Evolutionary conservation across 2,329 filamentous ascomycete genomes (phyloP).

Genomic region (Alternaria incomplexa): DNA sequence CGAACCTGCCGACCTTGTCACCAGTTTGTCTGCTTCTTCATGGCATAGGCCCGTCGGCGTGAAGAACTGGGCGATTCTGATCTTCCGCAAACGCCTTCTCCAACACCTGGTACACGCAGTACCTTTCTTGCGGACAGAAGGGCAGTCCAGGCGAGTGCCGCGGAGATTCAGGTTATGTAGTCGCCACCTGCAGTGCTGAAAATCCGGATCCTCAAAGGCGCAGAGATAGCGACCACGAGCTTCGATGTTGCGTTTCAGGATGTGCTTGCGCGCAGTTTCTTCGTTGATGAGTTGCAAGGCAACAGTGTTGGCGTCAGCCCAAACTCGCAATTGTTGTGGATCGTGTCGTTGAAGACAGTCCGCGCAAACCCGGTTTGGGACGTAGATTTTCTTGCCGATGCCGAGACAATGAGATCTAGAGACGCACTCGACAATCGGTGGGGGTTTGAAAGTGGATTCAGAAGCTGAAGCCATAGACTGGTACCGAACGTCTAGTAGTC

Average conservation of each 20-base stretch:
- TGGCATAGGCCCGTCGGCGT: slow-evolving; percentile 37
- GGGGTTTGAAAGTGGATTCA: slow-evolving; percentile 27
- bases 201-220: slow-evolving; percentile 33
- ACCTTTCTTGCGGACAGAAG: slow-evolving; percentile 27
- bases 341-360: slow-evolving; percentile 35
- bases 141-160: slow-evolving; percentile 25
- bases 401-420: slow-evolving; percentile 30
- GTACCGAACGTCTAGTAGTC: slow-evolving; percentile 19
- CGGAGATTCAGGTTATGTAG: slow-evolving; percentile 31
- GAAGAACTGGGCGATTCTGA: slow-evolving; percentile 33
- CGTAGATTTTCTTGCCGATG: slow-evolving; percentile 34
- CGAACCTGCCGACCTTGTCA: slow-evolving; percentile 21
- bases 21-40: slow-evolving; percentile 32
- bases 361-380: slow-evolving; percentile 25
- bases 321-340: slow-evolving; percentile 28
- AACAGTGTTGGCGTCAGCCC: slow-evolving; percentile 20
- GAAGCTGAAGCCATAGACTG: slow-evolving; percentile 25
- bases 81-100: slow-evolving; percentile 29
- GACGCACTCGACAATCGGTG: slow-evolving; percentile 32
- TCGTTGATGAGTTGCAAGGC: slow-evolving; percentile 24
- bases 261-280: slow-evolving; percentile 26
- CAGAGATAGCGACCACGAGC: slow-evolving; percentile 29
- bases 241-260: slow-evolving; percentile 31
- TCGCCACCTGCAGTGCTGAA: slow-evolving; percentile 33
- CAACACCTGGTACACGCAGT: slow-evolving; percentile 33